Base-by-base conservation (phyloP, 257 asterid species). In the Nicotiana tabacum region DNA sequence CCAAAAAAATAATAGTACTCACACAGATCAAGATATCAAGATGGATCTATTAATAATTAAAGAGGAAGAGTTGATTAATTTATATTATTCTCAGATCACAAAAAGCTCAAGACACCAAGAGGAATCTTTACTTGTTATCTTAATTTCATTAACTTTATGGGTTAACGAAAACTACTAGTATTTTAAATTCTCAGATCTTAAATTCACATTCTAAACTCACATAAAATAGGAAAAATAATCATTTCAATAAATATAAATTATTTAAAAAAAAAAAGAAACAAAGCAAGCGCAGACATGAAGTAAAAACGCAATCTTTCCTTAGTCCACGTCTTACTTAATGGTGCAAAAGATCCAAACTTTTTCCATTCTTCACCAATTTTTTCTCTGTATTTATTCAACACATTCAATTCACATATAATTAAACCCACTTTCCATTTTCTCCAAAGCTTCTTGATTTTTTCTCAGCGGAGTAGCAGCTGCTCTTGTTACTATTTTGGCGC, bases 291-390 rank as follows among this genome's bases (percentile, higher is more conserved):
- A 74, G 80, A 48, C 43, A 27, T 21, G 32, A 74, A 48, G 61
- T 70, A 43, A 67, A 46, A 46, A 72, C 4, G 8, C 24, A 74
- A 27, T 48, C 64, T 74, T 74, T 74, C 27, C 43, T 24, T 74
- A 17, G 43, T 74, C 61, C 8, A 13, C 17, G 62, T 27, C 58
- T 48, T 27, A 48, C 80, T 48, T 74, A 7, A 27, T 48, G 6
- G 15, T 74, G 80, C 24, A 74, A 74, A 74, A 48, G 80, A 51
- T 74, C 80, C 62, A 13, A 72, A 74, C 80, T 74, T 48, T 74
- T 48, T 2, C 43, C 60, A 72, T 72, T 72, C 13, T 29, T 21
- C 48, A 72, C 78, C 78, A 72, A 46, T 2, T 27, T 24, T 72
- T 4, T 18, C 21, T 33, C 0, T 10, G 0, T 74, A 48, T 74